Base-by-base conservation (phyloP, 305 asterid genomes). In the Fraxinus sp. region DNA sequence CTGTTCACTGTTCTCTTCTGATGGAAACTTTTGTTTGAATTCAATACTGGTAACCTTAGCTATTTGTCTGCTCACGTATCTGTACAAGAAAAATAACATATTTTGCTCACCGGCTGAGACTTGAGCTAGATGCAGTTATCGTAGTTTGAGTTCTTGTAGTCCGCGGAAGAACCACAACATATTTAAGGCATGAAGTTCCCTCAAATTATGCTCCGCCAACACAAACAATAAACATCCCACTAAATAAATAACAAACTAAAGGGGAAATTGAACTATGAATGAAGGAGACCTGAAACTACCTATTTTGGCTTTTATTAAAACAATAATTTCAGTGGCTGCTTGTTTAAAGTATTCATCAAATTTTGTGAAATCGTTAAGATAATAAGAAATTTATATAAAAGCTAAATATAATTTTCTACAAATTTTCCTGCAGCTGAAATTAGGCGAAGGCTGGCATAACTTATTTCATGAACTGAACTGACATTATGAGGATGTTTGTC, bases 121-220 rank as follows among this genome's bases (percentile, higher is more conserved):
- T 44, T 41, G 30, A 46, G 22, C 78, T 79, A 7, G 26, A 44
- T 72, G 49, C 39, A 64, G 36, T 78, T 49, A 28, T 32, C 24
- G 46, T 59, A 59, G 36, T 57, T 79, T 76, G 76, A 79, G 64
- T 10, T 84, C 71, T 18, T 1, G 13, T 28, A 62, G 44, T 80
- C 71, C 24, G 18, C 3, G 4, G 39, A 76, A 76, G 64, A 76
- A 32, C 10, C 16, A 22, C 72, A 20, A 20, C 16, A 62, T 62
- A 9, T 20, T 8, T 20, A 62, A 22, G 72, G 72, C 72, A 2
- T 62, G 30, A 76, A 37, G 36, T 22, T 76, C 44, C 62, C 36
- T 22, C 36, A 39, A 77, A 24, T 72, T 32, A 73, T 81, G 57
- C 74, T 0, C 8, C 3, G 3, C 32, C 30, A 22, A 62, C 59